These are phyloP conservation scores for Ogataea ramenticola DNA, from an alignment of 805 yeast genomes.

Conservation along the genomic window DNA sequence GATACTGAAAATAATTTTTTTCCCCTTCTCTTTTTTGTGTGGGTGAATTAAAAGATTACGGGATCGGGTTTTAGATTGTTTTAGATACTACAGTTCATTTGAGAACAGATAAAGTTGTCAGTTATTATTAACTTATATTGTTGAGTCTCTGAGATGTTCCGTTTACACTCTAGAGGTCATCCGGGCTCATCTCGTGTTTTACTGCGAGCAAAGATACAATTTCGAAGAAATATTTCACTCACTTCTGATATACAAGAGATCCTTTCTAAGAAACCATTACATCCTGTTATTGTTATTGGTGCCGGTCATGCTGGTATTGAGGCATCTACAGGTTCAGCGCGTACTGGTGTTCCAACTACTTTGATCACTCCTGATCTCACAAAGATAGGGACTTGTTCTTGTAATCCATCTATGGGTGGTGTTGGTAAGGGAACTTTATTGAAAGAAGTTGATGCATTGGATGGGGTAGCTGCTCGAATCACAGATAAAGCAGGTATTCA, in stretches of 20 bases:
- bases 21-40: too few relatives aligned
- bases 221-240: background rate
- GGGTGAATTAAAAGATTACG: too few relatives aligned
- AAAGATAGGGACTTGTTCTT: slow-evolving; percentile 89
- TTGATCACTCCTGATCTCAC: slow-evolving; percentile 68
- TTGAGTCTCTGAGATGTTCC: background rate
- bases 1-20: too few relatives aligned
- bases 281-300: slow-evolving; percentile 83
- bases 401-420: slow-evolving; percentile 98
- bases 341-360: slow-evolving; percentile 66
- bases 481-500: slow-evolving; percentile 92
- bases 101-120: too few relatives aligned
- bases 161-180: background rate
- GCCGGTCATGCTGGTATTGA: slow-evolving; percentile 99
- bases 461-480: slow-evolving; percentile 82
- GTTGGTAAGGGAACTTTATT: slow-evolving; percentile 93
- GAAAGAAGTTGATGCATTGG: slow-evolving; percentile 92
- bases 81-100: too few relatives aligned
- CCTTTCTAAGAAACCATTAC: slow-evolving; percentile 24
- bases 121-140: too few relatives aligned
- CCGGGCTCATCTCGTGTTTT: background rate
- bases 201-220: background rate
- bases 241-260: slow-evolving; percentile 27
- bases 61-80: too few relatives aligned
- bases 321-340: slow-evolving; percentile 89